Evolutionary conservation across 371 early-diverging fungal species (phyloP).

Genomic region (Syncephalis plumigaleata): DNA sequence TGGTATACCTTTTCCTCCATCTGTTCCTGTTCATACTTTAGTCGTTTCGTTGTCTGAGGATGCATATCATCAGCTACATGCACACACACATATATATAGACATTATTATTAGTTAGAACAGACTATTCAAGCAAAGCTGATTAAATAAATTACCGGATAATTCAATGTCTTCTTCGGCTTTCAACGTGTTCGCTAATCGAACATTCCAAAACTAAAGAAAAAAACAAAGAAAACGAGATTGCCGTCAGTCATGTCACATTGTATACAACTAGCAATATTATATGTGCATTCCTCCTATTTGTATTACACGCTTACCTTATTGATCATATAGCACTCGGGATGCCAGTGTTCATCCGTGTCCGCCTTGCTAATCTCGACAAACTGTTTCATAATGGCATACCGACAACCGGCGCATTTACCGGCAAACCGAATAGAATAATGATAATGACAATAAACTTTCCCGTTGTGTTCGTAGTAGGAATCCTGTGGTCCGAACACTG

Average conservation of each 20-base stretch:
- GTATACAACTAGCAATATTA: no score
- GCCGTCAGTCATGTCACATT: no score
- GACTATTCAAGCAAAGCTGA: no score
- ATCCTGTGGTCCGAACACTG: conserved; percentile 85
- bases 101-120: no score
- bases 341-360: conserved; percentile 79
- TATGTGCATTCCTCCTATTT: no score
- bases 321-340: conserved; percentile 97
- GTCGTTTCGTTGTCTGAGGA: conserved; percentile 22
- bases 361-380: conserved; percentile 70
- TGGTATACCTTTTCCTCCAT: conserved; percentile 79
- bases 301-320: no score
- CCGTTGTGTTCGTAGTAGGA: conserved; percentile 84
- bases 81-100: no score
- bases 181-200: conserved; percentile 20
- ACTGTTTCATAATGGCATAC: conserved; percentile 81
- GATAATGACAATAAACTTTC: conserved; percentile 74
- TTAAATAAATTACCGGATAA: neutral
- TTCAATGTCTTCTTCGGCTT: conserved; percentile 2
- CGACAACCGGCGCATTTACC: conserved; percentile 87
- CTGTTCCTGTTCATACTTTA: conserved; percentile 28
- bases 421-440: conserved; percentile 70
- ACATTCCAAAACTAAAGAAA: conserved; percentile 75
- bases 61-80: conserved; percentile 6
- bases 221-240: no score